Evolutionary conservation across 495 filamentous ascomycete genomes (phyloP).

Genomic region (Aspergillus conjunctus): DNA sequence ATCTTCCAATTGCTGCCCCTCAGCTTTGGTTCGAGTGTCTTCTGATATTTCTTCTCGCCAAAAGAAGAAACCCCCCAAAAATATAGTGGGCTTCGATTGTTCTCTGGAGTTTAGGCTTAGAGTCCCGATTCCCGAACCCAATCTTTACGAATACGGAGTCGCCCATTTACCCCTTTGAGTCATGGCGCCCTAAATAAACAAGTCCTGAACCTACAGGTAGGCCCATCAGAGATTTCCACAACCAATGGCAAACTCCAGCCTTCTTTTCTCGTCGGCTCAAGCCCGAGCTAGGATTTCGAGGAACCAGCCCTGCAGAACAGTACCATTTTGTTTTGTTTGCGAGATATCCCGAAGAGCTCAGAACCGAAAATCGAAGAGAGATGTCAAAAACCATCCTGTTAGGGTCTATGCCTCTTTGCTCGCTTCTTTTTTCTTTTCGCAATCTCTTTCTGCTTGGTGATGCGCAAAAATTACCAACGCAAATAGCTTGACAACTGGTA

Average conservation of each 20-base stretch:
- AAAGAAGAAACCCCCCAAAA: neutral
- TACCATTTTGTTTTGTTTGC: neutral
- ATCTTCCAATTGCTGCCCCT: neutral
- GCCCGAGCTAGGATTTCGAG: neutral
- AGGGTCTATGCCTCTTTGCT: no score
- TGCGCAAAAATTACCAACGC: no score
- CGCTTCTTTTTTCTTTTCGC: no score
- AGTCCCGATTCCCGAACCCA: neutral
- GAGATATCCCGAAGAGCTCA: neutral
- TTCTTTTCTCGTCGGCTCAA: slow-evolving; percentile 46
- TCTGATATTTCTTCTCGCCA: neutral
- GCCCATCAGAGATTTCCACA: neutral
- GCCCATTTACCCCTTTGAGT: slow-evolving; percentile 7
- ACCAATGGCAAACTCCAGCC: neutral
- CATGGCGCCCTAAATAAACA: slow-evolving; percentile 4
- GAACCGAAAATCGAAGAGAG: no score
- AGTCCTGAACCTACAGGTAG: neutral
- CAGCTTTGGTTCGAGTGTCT: neutral
- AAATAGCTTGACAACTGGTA: no score
- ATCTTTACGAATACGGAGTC: neutral
- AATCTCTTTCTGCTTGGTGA: no score
- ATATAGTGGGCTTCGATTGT: neutral
- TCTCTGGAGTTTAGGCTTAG: neutral
- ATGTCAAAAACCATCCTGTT: no score
- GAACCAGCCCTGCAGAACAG: neutral